Evolutionary conservation across 805 yeast genomes (phyloP), one percentile per base, ranked within the genome.

Genomic region (Soucietia sequanensis): DNA sequence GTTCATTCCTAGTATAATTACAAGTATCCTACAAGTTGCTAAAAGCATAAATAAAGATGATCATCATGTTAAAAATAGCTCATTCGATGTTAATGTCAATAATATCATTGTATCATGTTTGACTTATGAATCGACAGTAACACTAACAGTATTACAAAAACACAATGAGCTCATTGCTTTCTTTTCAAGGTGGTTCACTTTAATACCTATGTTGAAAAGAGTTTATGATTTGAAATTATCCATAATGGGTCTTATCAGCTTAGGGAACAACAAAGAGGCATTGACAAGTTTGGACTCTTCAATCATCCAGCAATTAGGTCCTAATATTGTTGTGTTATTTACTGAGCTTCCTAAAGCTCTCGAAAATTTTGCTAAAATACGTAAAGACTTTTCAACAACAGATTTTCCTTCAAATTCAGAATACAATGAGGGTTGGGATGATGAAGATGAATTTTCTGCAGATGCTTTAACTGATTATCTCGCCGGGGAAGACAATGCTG

Each of bases 151-250:
- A 5, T 61, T 90, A 41, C 67, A 69, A 39, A 66, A 70, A 31
- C 51, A 57, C 11, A 60, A 68, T 12, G 65, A 68, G 30, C 53
- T 79, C 4, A 28, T 33, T 12, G 69, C 71, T 23, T 76, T 86
- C 47, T 76, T 90, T 48, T 68, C 68, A 17, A 55, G 68, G 34
- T 88, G 96, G 96, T 76, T 84, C 50, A 65, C 71, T 14, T 47
- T 70, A 7, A 62, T 79, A 25, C 74, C 80, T 4, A 61, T 65
- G 18, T 70, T 83, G 46, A 71, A 72, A 15, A 68, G 95, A 40
- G 95, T 87, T 2, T 85, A 75, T 50, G 98, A 91, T 59, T 69
- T 87, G 56, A 90, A 89, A 58, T 60, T 91, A 27, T 78, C 86
- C 1, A 65, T 78, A 2, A 59, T 91, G 44, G 95, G 93, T 0